Conservation (phyloP, 73 alveolate species). For the Paraurostyla sp. region DNA sequence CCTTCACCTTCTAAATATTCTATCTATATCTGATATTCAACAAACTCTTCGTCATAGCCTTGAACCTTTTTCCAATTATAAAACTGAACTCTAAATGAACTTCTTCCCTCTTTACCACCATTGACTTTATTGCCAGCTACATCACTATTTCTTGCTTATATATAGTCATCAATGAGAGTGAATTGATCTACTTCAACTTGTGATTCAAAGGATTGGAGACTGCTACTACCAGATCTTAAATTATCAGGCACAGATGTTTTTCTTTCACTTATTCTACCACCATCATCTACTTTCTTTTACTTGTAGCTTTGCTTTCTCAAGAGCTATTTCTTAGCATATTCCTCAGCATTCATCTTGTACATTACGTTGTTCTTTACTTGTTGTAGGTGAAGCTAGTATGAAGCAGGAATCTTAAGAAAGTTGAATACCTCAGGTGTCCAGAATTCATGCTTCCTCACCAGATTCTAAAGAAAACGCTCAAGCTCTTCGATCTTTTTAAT, state of each 20-base stretch:
- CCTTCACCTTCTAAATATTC: constrained; percentile 33
- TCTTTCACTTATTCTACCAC: background rate
- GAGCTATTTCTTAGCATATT: background rate
- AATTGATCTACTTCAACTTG: constrained; percentile 3
- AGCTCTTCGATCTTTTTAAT: constrained; percentile 41
- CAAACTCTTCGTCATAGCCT: background rate
- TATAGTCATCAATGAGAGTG: constrained; percentile 30
- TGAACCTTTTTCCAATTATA: background rate
- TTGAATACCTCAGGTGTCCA: constrained; percentile 43
- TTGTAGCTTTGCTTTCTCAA: constrained; percentile 9
- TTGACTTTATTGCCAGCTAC: background rate
- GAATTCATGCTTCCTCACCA: constrained; percentile 10
- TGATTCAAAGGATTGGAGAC: background rate
- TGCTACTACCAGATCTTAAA: background rate
- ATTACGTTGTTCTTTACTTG: background rate
- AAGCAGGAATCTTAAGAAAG: background rate
- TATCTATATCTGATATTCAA: background rate
- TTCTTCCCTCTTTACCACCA: background rate
- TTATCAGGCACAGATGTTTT: background rate
- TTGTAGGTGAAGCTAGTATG: background rate
- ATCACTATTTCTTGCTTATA: background rate
- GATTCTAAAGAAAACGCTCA: constrained; percentile 3
- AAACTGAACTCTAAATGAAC: background rate
- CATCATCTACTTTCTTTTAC: background rate
- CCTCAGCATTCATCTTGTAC: background rate